Base-by-base conservation (phyloP, 257 asterid genomes). In the Ballota nigra region DNA sequence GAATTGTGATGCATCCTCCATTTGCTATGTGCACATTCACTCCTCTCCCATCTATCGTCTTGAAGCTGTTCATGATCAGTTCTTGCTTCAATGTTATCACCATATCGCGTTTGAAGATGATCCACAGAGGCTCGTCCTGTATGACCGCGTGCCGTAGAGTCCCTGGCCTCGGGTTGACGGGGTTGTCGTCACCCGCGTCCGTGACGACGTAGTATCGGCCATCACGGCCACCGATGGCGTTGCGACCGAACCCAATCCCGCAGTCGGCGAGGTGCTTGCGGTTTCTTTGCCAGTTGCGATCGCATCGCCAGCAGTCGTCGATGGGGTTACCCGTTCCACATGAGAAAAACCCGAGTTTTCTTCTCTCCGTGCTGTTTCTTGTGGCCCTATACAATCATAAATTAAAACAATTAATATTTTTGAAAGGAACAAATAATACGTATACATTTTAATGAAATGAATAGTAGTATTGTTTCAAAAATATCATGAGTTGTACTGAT, bases 291-390 rank as follows among this genome's bases (percentile, higher is more conserved):
- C 97, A 91, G 20, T 89, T 83, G 29, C 67, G 64, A 33, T 89
- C 95, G 72, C 96, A 89, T 3, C 96, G 89, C 97, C 97, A 91
- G 80, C 97, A 91, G 72, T 91, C 97, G 52, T 91, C 97, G 8
- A 89, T 89, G 0, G 97, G 97, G 80, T 91, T 91, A 7, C 97
- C 97, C 4, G 97, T 91, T 49, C 86, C 91, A 77, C 97, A 91
- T 3, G 97, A 91, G 86, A 91, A 86, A 73, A n/a, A 91, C 7
- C 97, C 97, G 2, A 91, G 91, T 43, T 77, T 83, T 68, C 97
- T 74, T 82, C 97, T 87, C 68, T 89, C 88, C 0, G 92, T 87
- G 78, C 91, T 85, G 82, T 89, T 91, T 43, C 80, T 85, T 12
- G 85, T 87, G 49, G 85, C 88, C 95, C 97, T 91, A 75, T 77